Base-by-base conservation (phyloP, 1,284 basidiomycete genomes). In the Apiotrichum mycotoxinovorans region DNA sequence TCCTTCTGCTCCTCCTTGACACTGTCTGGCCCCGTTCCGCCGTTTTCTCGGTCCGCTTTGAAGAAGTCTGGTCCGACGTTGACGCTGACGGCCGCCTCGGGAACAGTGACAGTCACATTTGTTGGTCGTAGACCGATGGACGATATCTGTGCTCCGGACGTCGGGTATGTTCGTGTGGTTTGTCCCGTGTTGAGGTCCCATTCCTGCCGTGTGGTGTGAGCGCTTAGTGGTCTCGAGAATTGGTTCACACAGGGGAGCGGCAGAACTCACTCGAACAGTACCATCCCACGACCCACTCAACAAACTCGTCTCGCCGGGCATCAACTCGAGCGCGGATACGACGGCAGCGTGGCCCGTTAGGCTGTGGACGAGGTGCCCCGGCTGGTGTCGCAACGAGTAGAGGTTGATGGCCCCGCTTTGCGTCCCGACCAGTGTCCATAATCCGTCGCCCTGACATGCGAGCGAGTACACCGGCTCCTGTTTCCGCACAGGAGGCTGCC, bases 131-230 rank as follows among this genome's bases (percentile, higher is more conserved):
- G 83, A 20, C 87, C 84, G 42, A 98, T 78, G 15, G 86, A 84
- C 3, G 91, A 87, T 14, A 98, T 83, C 72, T 98, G 94, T 2
- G 91, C 86, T 26, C 87, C 87, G 69, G 96, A 91, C 0, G 87
- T 84, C 0, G 84, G 85, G 69, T 90, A 98, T 40, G 82, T 84
- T 44, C 93, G 84, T 7, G 87, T 83, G 34, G 81, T 80, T 64
- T 90, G 83, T 1, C 96, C 96, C 0, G 88, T 95, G 69, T 98
- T 90, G 48, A 98, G 82, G 77, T 98, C 95, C 95, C 96, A 98
- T 84, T 96, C 89, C 91, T 97, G 71, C n/a, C n/a, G n/a, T n/a
- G 30, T 18, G 27, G 41, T 3, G 48, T 46, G 43, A 63, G 56
- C 23, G 33, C 18, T n/a, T n/a, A n/a, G n/a, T n/a, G n/a, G n/a